Evolutionary conservation across 257 asterid genomes (phyloP).

Genomic region (Solanum piurae): DNA sequence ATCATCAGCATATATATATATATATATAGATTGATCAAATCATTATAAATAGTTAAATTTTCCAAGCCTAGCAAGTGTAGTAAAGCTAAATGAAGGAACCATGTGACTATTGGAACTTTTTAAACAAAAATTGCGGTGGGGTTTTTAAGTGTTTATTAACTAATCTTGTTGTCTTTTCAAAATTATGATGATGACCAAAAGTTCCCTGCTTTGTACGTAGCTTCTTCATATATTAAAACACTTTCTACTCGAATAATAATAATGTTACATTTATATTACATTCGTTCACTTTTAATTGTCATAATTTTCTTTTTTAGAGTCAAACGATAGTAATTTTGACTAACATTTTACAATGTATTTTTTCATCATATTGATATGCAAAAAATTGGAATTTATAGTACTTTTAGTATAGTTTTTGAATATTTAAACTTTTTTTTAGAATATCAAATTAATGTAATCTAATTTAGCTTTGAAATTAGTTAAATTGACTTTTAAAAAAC

Average conservation of each 20-base stretch:
- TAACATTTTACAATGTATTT: too few relatives aligned
- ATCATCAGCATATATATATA: background rate
- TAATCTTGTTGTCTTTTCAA: background rate
- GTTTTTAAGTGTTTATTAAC: background rate
- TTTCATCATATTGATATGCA: too few relatives aligned
- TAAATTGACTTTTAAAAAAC: accelerated
- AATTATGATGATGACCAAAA: background rate
- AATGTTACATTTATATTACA: background rate
- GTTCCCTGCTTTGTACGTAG: background rate
- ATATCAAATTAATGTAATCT: too few relatives aligned
- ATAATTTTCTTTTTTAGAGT: too few relatives aligned
- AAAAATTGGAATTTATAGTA: too few relatives aligned
- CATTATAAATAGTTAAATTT: background rate
- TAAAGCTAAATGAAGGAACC: background rate
- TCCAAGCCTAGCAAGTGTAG: background rate
- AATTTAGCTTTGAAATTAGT: too few relatives aligned
- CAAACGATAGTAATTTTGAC: too few relatives aligned
- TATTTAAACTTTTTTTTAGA: too few relatives aligned
- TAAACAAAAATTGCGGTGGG: background rate
- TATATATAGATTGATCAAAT: background rate
- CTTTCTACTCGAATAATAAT: background rate
- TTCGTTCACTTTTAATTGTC: too few relatives aligned
- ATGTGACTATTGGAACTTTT: background rate
- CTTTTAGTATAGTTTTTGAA: too few relatives aligned
- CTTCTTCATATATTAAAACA: background rate